Percentiles rank a stretch among this genome's conserved stretches.
Evolutionary conservation across 2,329 filamentous ascomycete genomes (phyloP).

Genomic region (Incumbomyces lentus): DNA sequence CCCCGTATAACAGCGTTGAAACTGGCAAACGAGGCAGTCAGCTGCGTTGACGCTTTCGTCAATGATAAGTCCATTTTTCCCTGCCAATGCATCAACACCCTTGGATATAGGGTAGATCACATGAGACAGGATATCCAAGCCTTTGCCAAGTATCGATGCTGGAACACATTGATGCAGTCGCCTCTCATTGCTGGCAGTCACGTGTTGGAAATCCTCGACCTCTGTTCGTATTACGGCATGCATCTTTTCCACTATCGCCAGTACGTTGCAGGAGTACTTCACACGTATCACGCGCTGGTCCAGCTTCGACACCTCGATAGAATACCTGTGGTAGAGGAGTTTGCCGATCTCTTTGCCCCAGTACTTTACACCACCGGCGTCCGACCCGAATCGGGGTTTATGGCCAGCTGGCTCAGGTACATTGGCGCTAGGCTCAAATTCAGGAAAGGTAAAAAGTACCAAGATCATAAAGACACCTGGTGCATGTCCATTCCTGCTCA

Average conservation of each 20-base stretch:
- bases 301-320: slow-evolving; percentile 15
- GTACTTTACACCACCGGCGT: slow-evolving; percentile 21
- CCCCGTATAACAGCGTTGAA: slow-evolving; percentile 21
- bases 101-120: slow-evolving; percentile 22
- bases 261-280: slow-evolving; percentile 22
- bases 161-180: slow-evolving; percentile 23
- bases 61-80: slow-evolving; percentile 20
- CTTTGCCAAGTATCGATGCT: slow-evolving; percentile 19
- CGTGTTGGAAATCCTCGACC: slow-evolving; percentile 22
- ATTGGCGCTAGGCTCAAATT: slow-evolving; percentile 23
- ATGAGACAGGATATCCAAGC: slow-evolving; percentile 17
- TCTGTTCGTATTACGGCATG: slow-evolving; percentile 22
- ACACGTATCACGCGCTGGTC: slow-evolving; percentile 22
- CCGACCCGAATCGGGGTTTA: slow-evolving; percentile 21
- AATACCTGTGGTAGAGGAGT: slow-evolving; percentile 20
- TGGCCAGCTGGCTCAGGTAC: slow-evolving; percentile 20
- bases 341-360: slow-evolving; percentile 16
- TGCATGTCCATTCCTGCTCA: slow-evolving; percentile 22
- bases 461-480: slow-evolving; percentile 19
- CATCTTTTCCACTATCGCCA: slow-evolving; percentile 23
- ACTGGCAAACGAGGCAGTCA: slow-evolving; percentile 20
- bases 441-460: slow-evolving; percentile 19
- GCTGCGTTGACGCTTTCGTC: slow-evolving; percentile 14
- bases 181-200: slow-evolving; percentile 23
- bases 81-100: slow-evolving; percentile 22